Evolutionary conservation across 2,329 filamentous ascomycete species (phyloP).

Genomic region (Diaporthe ampelina): DNA sequence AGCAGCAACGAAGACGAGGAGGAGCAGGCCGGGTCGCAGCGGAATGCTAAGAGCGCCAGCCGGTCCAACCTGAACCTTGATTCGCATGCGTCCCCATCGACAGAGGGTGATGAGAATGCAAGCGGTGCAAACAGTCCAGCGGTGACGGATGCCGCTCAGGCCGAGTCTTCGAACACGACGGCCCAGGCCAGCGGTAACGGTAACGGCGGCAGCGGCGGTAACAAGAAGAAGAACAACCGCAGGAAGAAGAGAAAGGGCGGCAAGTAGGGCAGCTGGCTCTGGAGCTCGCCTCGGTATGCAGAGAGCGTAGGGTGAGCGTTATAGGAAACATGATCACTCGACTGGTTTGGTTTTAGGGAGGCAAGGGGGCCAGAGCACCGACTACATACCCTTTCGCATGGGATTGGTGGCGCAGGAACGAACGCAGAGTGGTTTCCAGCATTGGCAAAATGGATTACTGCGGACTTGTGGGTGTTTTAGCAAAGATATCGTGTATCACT

Average conservation of each 20-base stretch:
- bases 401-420: not conserved
- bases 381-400: not conserved
- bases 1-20: constrained; percentile 54
- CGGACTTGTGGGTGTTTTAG: constrained; percentile 28
- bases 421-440: constrained; percentile 2
- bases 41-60: constrained; percentile 34
- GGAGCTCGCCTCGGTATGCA: constrained; percentile 7
- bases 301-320: not conserved
- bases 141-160: not conserved
- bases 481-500: constrained; percentile 34
- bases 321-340: not conserved
- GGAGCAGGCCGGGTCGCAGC: constrained; percentile 22
- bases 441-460: constrained; percentile 25
- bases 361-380: not conserved
- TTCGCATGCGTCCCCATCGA: constrained; percentile 19
- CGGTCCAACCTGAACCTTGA: constrained; percentile 22
- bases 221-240: constrained; percentile 53
- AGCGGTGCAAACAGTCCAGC: constrained; percentile 35
- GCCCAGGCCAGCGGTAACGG: constrained; percentile 40
- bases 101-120: constrained; percentile 42
- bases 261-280: constrained; percentile 45
- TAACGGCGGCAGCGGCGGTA: not conserved
- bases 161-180: not conserved
- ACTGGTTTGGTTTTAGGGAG: not conserved
- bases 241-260: constrained; percentile 55